Evolutionary conservation across 2,329 filamentous ascomycete genomes (phyloP).

Genomic region (Trichoderma asperellum): DNA sequence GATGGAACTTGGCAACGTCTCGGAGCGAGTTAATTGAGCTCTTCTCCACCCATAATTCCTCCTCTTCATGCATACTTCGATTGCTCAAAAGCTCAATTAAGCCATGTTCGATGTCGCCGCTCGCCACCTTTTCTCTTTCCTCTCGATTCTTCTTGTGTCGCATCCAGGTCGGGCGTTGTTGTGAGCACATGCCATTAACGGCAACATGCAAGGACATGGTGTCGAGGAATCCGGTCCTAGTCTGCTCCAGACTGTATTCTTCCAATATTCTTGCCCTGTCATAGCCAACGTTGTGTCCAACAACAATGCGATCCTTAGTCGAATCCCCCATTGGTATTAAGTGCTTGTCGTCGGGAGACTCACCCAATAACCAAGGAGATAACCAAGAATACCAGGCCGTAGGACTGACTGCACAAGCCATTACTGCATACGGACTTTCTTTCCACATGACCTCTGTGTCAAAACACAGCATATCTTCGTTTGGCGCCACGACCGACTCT

Average conservation of each 20-base stretch:
- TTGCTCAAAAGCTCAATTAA: slow-evolving; percentile 72
- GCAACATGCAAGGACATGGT: slow-evolving; percentile 99
- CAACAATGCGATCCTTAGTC: slow-evolving; percentile 71
- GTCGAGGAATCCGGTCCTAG: slow-evolving; percentile 85
- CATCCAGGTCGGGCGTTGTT: slow-evolving; percentile 96
- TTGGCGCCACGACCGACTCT: slow-evolving; percentile 73
- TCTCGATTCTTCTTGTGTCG: slow-evolving; percentile 92
- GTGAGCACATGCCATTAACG: slow-evolving; percentile 98
- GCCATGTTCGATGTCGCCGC: slow-evolving; percentile 70
- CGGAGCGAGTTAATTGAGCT: slow-evolving; percentile 94
- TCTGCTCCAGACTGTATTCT: slow-evolving; percentile 84
- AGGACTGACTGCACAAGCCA: slow-evolving; percentile 91
- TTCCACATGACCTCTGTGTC: slow-evolving; percentile 98
- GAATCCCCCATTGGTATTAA: slow-evolving; percentile 86
- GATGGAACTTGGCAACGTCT: slow-evolving; percentile 96
- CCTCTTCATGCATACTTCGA: slow-evolving; percentile 77
- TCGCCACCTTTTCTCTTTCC: slow-evolving; percentile 76
- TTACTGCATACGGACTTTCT: slow-evolving; percentile 87
- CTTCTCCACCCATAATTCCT: slow-evolving; percentile 92
- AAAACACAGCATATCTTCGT: slow-evolving; percentile 84
- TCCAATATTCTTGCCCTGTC: slow-evolving; percentile 86
- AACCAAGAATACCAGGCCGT: slow-evolving; percentile 97
- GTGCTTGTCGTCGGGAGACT: slow-evolving; percentile 76
- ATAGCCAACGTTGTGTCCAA: slow-evolving; percentile 96
- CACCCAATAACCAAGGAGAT: slow-evolving; percentile 89